These are phyloP conservation scores for Dentipellis sp. DNA, from an alignment of 768 basidiomycete genomes.

Conservation along the genomic window DNA sequence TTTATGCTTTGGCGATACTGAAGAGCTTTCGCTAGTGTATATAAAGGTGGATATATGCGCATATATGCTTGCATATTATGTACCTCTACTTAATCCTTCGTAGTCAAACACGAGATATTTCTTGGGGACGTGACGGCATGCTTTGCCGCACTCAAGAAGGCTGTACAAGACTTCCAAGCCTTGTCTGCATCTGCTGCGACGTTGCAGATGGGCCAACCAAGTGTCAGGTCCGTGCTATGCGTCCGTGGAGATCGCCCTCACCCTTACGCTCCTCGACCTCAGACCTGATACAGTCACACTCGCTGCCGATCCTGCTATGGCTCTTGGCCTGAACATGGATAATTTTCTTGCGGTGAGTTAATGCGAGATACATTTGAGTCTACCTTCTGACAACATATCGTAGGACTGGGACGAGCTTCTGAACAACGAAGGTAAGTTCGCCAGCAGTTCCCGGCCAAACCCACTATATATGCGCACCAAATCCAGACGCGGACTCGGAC, in stretches of 20 bases:
- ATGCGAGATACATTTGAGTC: slow-evolving; percentile 22
- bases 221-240: slow-evolving; percentile 38
- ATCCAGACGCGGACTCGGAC: slow-evolving; percentile 29
- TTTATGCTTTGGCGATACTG: neutral
- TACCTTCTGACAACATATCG: neutral
- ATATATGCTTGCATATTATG: neutral
- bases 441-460: neutral
- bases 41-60: slow-evolving; percentile 30
- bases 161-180: slow-evolving; percentile 56
- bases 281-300: slow-evolving; percentile 28
- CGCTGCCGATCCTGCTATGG: slow-evolving; percentile 16
- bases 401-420: slow-evolving; percentile 11
- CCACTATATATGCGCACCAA: neutral
- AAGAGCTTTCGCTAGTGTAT: slow-evolving; percentile 25
- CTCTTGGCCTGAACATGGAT: slow-evolving; percentile 18
- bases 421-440: slow-evolving; percentile 6
- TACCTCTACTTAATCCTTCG: neutral
- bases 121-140: slow-evolving; percentile 72
- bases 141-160: slow-evolving; percentile 69
- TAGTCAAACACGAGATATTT: slow-evolving; percentile 82
- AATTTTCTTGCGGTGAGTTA: slow-evolving; percentile 10
- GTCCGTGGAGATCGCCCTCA: neutral
- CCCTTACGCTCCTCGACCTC: neutral
- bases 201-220: slow-evolving; percentile 65
- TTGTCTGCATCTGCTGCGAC: slow-evolving; percentile 35